Conservation (phyloP, 129 eudicot species). For the Calendula officinalis region DNA sequence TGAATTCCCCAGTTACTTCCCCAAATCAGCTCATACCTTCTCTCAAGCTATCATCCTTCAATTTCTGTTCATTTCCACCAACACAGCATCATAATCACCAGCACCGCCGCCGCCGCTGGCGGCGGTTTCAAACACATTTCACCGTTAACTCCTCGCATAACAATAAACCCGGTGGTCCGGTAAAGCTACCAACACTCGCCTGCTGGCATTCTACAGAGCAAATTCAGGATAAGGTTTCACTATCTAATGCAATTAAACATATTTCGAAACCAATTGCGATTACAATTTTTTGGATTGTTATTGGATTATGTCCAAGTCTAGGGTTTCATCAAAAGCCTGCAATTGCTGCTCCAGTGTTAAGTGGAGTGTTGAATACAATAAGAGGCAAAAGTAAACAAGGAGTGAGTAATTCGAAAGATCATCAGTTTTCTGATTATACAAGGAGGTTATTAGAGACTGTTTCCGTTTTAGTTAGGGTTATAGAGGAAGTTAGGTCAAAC, state of each 20-base stretch:
- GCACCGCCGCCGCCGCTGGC: constrained; percentile 24
- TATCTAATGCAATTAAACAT: constrained; percentile 21
- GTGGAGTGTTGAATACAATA: constrained; percentile 22
- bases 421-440: constrained; percentile 53
- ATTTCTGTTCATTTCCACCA: constrained; percentile 23
- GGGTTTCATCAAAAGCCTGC: constrained; percentile 44
- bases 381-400: constrained; percentile 26
- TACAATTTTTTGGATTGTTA: constrained; percentile 40
- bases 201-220: constrained; percentile 2
- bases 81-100: not conserved
- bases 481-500: constrained; percentile 48
- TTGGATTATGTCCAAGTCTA: constrained; percentile 50
- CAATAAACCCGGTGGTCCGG: constrained; percentile 8
- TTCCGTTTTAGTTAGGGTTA: constrained; percentile 38
- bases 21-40: constrained; percentile 18
- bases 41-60: constrained; percentile 33
- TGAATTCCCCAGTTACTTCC: constrained; percentile 17
- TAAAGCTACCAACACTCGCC: constrained; percentile 11
- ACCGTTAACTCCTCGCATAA: constrained; percentile 23
- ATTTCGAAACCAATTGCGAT: constrained; percentile 43
- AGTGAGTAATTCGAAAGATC: constrained; percentile 24
- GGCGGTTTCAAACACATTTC: constrained; percentile 19
- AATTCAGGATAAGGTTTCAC: constrained; percentile 28
- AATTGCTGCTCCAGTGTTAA: constrained; percentile 40
- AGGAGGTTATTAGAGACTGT: constrained; percentile 44